Percentiles rank a stretch among this genome's conserved stretches.
Conservation (phyloP, 257 asterid species). For the Parsonsia alboflavescens region DNA sequence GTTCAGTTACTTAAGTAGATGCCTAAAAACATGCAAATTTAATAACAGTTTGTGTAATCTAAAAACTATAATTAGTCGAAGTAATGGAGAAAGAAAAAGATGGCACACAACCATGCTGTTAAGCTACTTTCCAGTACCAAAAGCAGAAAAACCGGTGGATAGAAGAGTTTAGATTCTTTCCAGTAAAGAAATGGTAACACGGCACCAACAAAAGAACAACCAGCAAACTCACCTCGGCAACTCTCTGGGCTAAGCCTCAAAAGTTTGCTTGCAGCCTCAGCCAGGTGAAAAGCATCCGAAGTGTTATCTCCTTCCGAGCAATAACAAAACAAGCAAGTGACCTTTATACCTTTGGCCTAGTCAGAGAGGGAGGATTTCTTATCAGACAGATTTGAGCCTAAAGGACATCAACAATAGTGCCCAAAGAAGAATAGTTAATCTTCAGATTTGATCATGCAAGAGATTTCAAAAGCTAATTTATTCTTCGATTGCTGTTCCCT, state of each 20-base stretch:
- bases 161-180: no score
- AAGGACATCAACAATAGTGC: neutral
- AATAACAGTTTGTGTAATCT: neutral
- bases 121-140: neutral
- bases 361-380: constrained; percentile 12
- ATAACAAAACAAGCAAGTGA: constrained; percentile 83
- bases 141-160: neutral
- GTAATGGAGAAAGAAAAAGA: neutral
- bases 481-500: neutral
- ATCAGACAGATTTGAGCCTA: neutral
- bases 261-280: constrained; percentile 73
- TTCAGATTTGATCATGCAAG: neutral
- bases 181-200: neutral
- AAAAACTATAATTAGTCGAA: neutral
- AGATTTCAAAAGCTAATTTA: neutral
- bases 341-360: constrained; percentile 86
- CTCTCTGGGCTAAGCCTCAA: constrained; percentile 35
- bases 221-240: constrained; percentile 44
- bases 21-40: neutral
- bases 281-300: constrained; percentile 82
- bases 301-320: constrained; percentile 98
- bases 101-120: neutral
- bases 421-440: neutral
- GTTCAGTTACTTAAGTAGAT: neutral
- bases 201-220: constrained; percentile 9